Evolutionary conservation across 2,329 filamentous ascomycete genomes (phyloP), one percentile per base, ranked within the genome.

Genomic region (Apiospora sp.): DNA sequence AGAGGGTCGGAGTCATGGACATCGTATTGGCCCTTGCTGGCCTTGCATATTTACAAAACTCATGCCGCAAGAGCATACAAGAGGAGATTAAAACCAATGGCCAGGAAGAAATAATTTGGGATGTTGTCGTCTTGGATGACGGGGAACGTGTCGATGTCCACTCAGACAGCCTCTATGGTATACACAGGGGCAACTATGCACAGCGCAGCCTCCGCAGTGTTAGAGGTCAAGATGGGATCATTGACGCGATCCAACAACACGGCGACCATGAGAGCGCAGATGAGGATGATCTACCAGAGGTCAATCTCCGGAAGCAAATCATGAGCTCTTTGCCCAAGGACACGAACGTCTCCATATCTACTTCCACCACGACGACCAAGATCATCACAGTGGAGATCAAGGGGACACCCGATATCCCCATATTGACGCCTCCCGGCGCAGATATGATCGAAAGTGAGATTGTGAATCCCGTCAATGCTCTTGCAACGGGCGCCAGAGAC

Each of bases 341-440:
- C 64, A 87, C 90, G 0, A 86, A 86, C n/a, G 87, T 92, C 7
- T 88, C 88, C 12, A 89, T 92, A 49, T 88, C 87, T 0, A 91
- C 89, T 7, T 87, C 87, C 3, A 89, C 89, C 0, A 86, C 86
- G 0, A 91, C 88, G 1, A 89, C 87, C 10, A 91, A 91, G 74
- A 92, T 86, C 19, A 90, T 92, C 76, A 91, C 90, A 0, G 89
- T 92, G 3, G 89, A 92, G 71, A 86, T 92, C 49, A 86, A 86
- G 19, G 89, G 89, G 0, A 83, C 86, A 5, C 82, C 86, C 27
- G 83, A 86, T 6, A 83, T 88, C 3, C 83, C 86, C 1, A 81
- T 92, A 1, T 83, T 87, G 1, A 87, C 89, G 1, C 87, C 90
- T 0, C 87, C 89, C 0, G 89, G 90, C 0, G 86, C 91, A 13